These are phyloP conservation scores for Pseudocercospora fijiensis DNA, from an alignment of 2,329 filamentous ascomycete genomes.

Conservation along the genomic window DNA sequence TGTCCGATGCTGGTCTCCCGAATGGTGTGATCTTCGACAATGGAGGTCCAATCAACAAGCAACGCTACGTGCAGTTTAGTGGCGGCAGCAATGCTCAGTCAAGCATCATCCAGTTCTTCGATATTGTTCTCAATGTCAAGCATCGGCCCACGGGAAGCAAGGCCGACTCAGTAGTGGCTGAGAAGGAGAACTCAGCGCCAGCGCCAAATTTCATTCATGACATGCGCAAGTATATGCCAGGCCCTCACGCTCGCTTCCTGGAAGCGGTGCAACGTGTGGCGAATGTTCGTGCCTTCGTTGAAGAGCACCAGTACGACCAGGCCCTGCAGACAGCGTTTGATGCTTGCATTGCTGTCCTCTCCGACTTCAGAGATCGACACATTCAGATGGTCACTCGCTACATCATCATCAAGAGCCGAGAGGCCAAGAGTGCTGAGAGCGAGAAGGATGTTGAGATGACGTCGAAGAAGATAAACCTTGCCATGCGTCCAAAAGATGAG, in stretches of 20 bases:
- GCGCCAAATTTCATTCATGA: slow-evolving; percentile 86
- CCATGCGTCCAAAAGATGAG: slow-evolving; percentile 36
- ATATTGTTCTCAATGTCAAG: slow-evolving; percentile 83
- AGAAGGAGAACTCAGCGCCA: slow-evolving; percentile 46
- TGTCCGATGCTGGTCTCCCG: slow-evolving; percentile 88
- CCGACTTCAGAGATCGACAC: slow-evolving; percentile 82
- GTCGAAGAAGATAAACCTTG: slow-evolving; percentile 40
- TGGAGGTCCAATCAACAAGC: slow-evolving; percentile 53
- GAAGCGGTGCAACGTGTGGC: slow-evolving; percentile 74
- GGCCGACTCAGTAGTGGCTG: slow-evolving; percentile 42
- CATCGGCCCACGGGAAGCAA: slow-evolving; percentile 85
- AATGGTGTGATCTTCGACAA: slow-evolving; percentile 83
- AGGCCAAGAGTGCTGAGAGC: slow-evolving; percentile 51
- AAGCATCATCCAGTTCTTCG: slow-evolving; percentile 96
- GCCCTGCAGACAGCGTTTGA: slow-evolving; percentile 80
- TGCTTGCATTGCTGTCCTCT: slow-evolving; percentile 78
- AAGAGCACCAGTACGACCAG: slow-evolving; percentile 59
- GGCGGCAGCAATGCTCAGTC: slow-evolving; percentile 97
- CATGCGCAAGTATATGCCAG: slow-evolving; percentile 97
- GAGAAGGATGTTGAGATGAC: slow-evolving; percentile 43
- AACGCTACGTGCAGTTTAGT: slow-evolving; percentile 76
- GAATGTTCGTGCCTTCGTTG: slow-evolving; percentile 84
- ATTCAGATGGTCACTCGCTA: slow-evolving; percentile 95
- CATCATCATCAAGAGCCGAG: slow-evolving; percentile 83
- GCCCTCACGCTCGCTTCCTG: slow-evolving; percentile 84